phyloP scores from a whole-genome alignment of 805 yeast species.

The Priceomyces melissophilus region DNA sequence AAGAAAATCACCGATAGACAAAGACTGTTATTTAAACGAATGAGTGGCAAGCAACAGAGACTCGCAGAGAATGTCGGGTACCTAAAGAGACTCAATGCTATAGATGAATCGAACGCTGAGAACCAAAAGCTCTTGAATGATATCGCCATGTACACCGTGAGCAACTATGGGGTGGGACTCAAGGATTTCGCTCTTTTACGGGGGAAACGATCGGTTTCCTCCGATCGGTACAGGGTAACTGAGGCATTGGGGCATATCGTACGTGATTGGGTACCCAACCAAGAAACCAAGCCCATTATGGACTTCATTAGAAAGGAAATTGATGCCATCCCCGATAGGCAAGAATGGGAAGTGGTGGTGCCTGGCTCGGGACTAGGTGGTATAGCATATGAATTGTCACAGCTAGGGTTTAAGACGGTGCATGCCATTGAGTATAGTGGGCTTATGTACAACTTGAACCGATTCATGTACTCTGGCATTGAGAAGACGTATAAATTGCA shows the following conservation, averaged over 20 bases:
- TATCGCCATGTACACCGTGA: constrained; percentile 43
- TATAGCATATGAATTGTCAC: constrained; percentile 61
- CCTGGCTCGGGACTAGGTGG: constrained; percentile 92
- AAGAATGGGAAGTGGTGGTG: constrained; percentile 53
- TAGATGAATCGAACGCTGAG: constrained; percentile 44
- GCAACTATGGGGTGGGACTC: constrained; percentile 41
- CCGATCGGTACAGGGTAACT: constrained; percentile 38
- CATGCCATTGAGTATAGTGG: constrained; percentile 76
- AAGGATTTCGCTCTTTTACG: constrained; percentile 25
- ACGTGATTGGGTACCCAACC: constrained; percentile 66
- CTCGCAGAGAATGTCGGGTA: constrained; percentile 53
- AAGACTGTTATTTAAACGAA: constrained; percentile 38
- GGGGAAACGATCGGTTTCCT: constrained; percentile 9
- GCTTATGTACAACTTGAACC: constrained; percentile 69
- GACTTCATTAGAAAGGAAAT: constrained; percentile 42
- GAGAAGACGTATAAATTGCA: constrained; percentile 13
- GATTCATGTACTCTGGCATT: constrained; percentile 43
- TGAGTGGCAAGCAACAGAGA: constrained; percentile 56
- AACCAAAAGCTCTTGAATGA: constrained; percentile 49
- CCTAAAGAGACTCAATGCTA: constrained; percentile 44
- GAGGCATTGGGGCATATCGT: constrained; percentile 73
- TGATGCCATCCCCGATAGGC: constrained; percentile 24
- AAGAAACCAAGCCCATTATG: constrained; percentile 53
- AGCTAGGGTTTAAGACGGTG: constrained; percentile 40
- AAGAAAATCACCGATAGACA: constrained; percentile 45